Conservation (phyloP, 176 grass and related monocot species). For the Hsuehochloa calcarea region DNA sequence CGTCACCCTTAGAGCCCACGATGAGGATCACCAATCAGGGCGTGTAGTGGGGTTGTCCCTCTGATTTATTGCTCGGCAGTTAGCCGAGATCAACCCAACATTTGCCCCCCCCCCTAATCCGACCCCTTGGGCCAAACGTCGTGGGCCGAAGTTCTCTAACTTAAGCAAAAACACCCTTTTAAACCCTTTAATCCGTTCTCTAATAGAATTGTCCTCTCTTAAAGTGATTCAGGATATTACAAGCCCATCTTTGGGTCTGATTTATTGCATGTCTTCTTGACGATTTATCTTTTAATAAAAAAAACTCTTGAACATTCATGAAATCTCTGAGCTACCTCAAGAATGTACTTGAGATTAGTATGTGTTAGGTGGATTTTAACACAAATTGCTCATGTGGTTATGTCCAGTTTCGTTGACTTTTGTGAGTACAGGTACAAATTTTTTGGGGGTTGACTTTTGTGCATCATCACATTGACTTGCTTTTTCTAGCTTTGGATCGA, state of each 20-base stretch:
- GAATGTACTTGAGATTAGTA: background rate
- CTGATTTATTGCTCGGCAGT: too few species aligned
- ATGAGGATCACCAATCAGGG: too few species aligned
- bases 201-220: too few species aligned
- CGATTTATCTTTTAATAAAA: background rate
- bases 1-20: too few species aligned
- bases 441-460: background rate
- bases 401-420: background rate
- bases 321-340: background rate
- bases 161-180: too few species aligned
- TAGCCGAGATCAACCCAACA: too few species aligned
- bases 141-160: too few species aligned
- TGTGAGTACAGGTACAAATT: background rate
- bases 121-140: too few species aligned
- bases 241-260: background rate
- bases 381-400: background rate
- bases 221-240: too few species aligned
- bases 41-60: too few species aligned
- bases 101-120: too few species aligned
- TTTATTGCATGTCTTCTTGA: constrained; percentile 5
- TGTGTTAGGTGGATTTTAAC: background rate
- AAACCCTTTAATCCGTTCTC: too few species aligned
- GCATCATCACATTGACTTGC: background rate
- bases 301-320: background rate
- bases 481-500: constrained; percentile 23